Evolutionary conservation across 441 rosid genomes (phyloP), one percentile per base, ranked within the genome.

Genomic region (Corymbia citriodora): DNA sequence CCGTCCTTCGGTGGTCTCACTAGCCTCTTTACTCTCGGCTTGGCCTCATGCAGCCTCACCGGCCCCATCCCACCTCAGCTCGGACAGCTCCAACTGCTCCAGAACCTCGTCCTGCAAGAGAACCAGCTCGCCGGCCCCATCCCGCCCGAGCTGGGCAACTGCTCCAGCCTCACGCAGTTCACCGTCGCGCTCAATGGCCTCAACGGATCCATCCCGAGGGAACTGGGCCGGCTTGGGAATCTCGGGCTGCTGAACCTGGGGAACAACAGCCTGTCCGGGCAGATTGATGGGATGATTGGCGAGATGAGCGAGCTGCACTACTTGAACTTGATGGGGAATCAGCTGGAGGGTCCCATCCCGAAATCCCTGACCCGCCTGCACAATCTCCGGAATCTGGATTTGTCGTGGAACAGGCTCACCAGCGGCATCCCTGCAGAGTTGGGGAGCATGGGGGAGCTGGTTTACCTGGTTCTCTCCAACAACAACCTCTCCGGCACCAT

Each of bases 1-100:
- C 92, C 93, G 21, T 93, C 97, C 5, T 90, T 97, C 10, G 97
- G 96, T 13, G 89, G 91, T 40, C 95, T 97, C 31, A 90, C 55
- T 55, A 93, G 89, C 90, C 92, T 97, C 93, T 92, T 89, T 89
- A 94, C 94, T 89, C 96, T 97, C 54, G 96, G 92, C 31, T 88
- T 97, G 81, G 99, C 99, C 87, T 96, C 98, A 45, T 96, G 99
- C 95, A 91, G 89, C 89, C 95, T 97, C 90, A 93, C 95, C 1
- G 98, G 99, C 25, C 91, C 93, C 9, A 94, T 97, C 86, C 98
- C 99, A 10, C 92, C 93, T 0, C 91, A 95, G 92, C 95, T 97
- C 89, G 98, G 98, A n/a, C 92, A 83, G 11, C 95, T 94, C 59
- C 48, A 87, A 10, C 91, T 55, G 53, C 88, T 96, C 17, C 92